Conservation (phyloP, 2,329 filamentous ascomycete genomes). For the Celoporthe dispersa region DNA sequence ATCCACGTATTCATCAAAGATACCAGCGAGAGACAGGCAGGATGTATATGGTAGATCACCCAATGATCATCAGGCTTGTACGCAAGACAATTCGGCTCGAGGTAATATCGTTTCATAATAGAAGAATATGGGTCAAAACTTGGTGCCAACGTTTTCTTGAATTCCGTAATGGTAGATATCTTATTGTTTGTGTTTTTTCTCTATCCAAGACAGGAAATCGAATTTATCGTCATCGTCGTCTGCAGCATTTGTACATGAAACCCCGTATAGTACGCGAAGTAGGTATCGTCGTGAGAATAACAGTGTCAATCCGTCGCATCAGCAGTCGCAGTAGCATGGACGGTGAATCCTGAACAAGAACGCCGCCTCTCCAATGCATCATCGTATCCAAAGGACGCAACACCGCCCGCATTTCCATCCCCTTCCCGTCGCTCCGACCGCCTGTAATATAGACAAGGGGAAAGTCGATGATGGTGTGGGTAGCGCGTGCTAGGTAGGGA, state of each 20-base stretch:
- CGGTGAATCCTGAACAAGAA: conserved; percentile 8
- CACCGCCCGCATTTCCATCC: not conserved
- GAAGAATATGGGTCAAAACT: not conserved
- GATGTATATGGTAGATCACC: too few relatives aligned
- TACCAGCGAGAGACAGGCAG: too few relatives aligned
- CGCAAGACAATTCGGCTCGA: not conserved
- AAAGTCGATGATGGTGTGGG: conserved; percentile 1
- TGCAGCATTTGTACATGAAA: not conserved
- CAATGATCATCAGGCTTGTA: too few relatives aligned
- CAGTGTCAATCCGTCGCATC: conserved; percentile 5
- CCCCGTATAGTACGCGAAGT: conserved; percentile 5
- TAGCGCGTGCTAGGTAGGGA: not conserved
- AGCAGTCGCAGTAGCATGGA: not conserved
- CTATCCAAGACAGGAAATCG: not conserved
- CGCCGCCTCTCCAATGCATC: conserved; percentile 9
- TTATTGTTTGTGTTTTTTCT: not conserved
- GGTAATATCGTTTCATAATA: not conserved
- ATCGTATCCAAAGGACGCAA: conserved; percentile 3
- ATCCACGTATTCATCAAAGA: too few relatives aligned
- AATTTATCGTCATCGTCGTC: conserved; percentile 1
- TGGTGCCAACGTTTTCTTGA: not conserved
- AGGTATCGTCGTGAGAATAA: conserved; percentile 9
- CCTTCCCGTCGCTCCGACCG: not conserved
- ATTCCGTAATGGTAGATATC: not conserved
- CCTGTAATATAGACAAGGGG: not conserved